Percentiles rank a stretch among this genome's conserved stretches.
These are phyloP conservation scores for Pleurotus sapidus DNA, from an alignment of 768 basidiomycete genomes.

Conservation along the genomic window DNA sequence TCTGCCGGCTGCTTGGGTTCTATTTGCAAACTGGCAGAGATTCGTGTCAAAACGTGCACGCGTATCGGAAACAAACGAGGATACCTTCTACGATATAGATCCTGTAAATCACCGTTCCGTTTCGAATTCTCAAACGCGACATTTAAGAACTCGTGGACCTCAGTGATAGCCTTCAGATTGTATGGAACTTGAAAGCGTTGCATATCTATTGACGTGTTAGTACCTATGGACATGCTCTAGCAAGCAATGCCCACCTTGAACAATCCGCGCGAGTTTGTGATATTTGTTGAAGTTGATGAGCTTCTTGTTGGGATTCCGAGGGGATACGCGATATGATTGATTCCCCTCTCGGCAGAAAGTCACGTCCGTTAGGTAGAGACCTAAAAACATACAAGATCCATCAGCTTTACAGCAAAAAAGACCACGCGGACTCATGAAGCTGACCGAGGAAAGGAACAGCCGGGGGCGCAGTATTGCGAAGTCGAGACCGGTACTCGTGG, in stretches of 20 bases:
- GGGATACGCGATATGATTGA: conserved; percentile 78
- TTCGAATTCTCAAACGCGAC: conserved; percentile 73
- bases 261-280: conserved; percentile 82
- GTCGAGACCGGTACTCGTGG: conserved; percentile 83
- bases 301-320: conserved; percentile 69
- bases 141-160: conserved; percentile 79
- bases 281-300: conserved; percentile 97
- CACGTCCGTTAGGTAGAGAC: conserved; percentile 85
- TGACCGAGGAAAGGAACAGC: conserved; percentile 93
- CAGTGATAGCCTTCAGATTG: conserved; percentile 84
- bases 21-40: conserved; percentile 60
- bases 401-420: conserved; percentile 10
- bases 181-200: conserved; percentile 89
- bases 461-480: conserved; percentile 87
- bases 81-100: conserved; percentile 82
- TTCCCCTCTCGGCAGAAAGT: conserved; percentile 97
- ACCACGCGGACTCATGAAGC: conserved; percentile 12
- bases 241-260: conserved; percentile 53
- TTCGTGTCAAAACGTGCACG: conserved; percentile 9
- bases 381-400: conserved; percentile 29
- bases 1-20: conserved; percentile 83
- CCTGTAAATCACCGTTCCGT: conserved; percentile 79
- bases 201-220: conserved; percentile 55
- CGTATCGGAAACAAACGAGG: conserved; percentile 17
- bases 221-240: not conserved